Base-by-base conservation (phyloP, 1,284 basidiomycete species). In the Coniferiporia weirii region DNA sequence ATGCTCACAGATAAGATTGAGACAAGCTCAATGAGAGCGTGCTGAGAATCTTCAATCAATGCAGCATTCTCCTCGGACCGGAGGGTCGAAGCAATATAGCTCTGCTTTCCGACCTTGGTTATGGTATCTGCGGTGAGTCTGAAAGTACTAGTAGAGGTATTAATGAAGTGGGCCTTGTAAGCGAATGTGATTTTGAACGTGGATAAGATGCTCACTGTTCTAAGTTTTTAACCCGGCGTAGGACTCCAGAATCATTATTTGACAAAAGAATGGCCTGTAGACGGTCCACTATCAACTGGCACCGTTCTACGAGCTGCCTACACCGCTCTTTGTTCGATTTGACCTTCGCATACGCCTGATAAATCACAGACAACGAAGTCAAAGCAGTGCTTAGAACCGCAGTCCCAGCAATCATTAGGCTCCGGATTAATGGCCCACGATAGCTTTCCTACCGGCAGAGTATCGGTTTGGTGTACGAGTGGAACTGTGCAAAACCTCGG, bases 261-360 rank as follows among this genome's bases (percentile, higher is more conserved):
- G 46, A 47, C 13, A 56, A 49, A 34, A 63, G 52, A 38, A 65
- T 54, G 12, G 57, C 52, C 53, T 65, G 59, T 13, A 67, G 47
- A n/a, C 64, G 64, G 17, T 66, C 63, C n/a, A 64, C 53, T 17
- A 67, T 58, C 32, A 64, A 22, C 46, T 66, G 59, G 45, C 66
- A 67, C 12, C 65, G 65, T 44, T 64, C 64, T 20, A 66, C 63
- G 32, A 67, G 61, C 27, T 61, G 56, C 51, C 60, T 61, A 49
- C 66, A 67, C 36, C 66, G 63, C n/a, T 59, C 61, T 56, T 54
- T 66, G 57, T 64, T 67, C 7, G 62, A 66, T 47, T 63, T 67
- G 44, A 65, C 59, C 55, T 63, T 67, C 27, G 57, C 48, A 56
- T 67, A 64, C 1, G 66, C 66, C 20, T 64, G 64, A 36, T 67